These are phyloP conservation scores for Ambrosia artemisiifolia DNA, from an alignment of 129 eudicot genomes.

Conservation along the genomic window DNA sequence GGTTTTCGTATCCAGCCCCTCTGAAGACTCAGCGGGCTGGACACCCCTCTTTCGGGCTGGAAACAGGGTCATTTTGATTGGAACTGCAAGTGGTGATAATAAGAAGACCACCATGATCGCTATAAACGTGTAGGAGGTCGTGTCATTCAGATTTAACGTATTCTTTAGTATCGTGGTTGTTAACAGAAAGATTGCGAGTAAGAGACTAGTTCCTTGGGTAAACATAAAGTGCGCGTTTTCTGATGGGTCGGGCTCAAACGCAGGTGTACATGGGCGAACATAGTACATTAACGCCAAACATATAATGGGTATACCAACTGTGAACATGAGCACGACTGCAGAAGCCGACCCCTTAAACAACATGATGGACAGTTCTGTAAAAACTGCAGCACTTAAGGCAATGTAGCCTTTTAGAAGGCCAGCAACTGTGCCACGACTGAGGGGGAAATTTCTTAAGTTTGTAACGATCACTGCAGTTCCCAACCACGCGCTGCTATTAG, in stretches of 20 bases:
- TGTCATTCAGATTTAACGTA: conserved; percentile 30
- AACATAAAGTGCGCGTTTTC: conserved; percentile 74
- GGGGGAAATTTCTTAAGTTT: conserved; percentile 85
- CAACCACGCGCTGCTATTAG: conserved; percentile 86
- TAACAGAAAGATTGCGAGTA: conserved; percentile 73
- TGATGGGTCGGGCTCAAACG: conserved; percentile 61
- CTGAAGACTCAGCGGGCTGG: conserved; percentile 38
- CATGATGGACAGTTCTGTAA: conserved; percentile 66
- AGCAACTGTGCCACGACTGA: conserved; percentile 95
- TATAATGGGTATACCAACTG: conserved; percentile 67
- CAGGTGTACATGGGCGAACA: conserved; percentile 79
- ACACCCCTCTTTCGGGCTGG: conserved; percentile 47
- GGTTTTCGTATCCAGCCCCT: conserved; percentile 39
- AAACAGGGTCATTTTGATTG: conserved; percentile 83
- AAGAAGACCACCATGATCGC: conserved; percentile 65
- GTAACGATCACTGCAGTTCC: conserved; percentile 92
- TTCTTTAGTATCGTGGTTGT: conserved; percentile 70
- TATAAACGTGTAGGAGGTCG: conserved; percentile 48
- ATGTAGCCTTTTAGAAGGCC: conserved; percentile 92
- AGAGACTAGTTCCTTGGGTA: conserved; percentile 71
- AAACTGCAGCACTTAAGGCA: conserved; percentile 93
- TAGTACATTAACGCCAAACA: conserved; percentile 78
- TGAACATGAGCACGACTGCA: conserved; percentile 46
- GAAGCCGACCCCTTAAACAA: conserved; percentile 66
- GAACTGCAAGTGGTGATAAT: conserved; percentile 86